phyloP scores from a whole-genome alignment of 73 alveolate species.

The Paramecium biaurelia region DNA sequence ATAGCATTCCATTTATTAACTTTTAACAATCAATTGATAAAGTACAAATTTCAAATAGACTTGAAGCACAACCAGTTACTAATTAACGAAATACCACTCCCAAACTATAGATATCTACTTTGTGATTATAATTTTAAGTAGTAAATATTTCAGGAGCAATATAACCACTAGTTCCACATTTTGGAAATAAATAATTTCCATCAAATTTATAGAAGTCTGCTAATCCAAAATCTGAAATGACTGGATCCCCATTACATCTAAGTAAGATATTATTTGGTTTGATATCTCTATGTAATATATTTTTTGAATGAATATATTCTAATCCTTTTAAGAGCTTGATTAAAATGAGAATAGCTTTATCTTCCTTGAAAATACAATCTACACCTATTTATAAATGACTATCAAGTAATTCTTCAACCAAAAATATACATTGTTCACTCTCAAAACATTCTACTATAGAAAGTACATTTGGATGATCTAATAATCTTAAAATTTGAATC shows the following conservation, averaged over 20 bases:
- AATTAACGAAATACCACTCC: conserved; percentile 76
- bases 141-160: conserved; percentile 69
- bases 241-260: conserved; percentile 21
- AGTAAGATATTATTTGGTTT: conserved; percentile 51
- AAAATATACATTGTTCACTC: conserved; percentile 65
- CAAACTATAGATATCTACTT: conserved; percentile 78
- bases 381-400: conserved; percentile 30
- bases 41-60: background rate
- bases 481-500: background rate
- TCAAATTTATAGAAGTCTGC: conserved; percentile 25
- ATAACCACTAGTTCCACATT: conserved; percentile 18
- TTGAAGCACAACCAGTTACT: conserved; percentile 45
- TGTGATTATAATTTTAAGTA: conserved; percentile 72
- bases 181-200: background rate
- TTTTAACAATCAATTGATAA: background rate
- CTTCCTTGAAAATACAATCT: conserved; percentile 7
- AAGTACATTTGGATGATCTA: background rate
- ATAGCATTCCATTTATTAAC: background rate
- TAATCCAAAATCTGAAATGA: conserved; percentile 57
- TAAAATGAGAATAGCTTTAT: conserved; percentile 13
- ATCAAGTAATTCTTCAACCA: conserved; percentile 62
- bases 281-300: conserved; percentile 56
- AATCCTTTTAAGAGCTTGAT: conserved; percentile 51
- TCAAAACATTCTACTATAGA: conserved; percentile 62
- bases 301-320: conserved; percentile 46